These are phyloP conservation scores for Omphalea diandra DNA, from an alignment of 441 rosid species.

Conservation along the genomic window DNA sequence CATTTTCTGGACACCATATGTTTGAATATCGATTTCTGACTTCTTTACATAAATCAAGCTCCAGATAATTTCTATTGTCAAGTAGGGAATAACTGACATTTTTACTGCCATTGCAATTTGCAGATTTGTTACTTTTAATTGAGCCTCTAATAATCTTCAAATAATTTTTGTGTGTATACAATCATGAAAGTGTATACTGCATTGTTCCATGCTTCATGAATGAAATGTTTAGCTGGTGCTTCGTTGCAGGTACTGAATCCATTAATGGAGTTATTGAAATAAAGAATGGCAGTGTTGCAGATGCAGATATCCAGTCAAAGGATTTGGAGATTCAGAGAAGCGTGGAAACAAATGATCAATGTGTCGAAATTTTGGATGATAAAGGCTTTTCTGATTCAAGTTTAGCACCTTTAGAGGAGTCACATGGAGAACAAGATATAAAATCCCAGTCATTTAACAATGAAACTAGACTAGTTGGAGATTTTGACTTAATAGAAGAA, in stretches of 20 bases:
- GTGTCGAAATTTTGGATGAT: slow-evolving; percentile 10
- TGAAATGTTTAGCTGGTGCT: slow-evolving; percentile 20
- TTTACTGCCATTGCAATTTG: background rate
- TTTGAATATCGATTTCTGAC: slow-evolving; percentile 1
- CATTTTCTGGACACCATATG: background rate
- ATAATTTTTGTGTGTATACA: background rate
- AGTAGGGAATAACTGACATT: background rate
- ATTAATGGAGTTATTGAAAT: too few relatives aligned
- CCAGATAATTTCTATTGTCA: background rate
- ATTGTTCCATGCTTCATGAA: slow-evolving; percentile 1
- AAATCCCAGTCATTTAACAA: slow-evolving; percentile 18
- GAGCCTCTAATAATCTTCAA: background rate
- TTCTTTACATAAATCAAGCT: background rate
- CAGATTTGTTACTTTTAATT: slow-evolving; percentile 2
- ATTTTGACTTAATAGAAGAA: slow-evolving; percentile 42
- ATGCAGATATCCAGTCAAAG: slow-evolving; percentile 19
- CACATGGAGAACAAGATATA: slow-evolving; percentile 19
- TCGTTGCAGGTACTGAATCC: slow-evolving; percentile 53
- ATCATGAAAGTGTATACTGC: background rate
- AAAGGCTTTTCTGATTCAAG: slow-evolving; percentile 22
- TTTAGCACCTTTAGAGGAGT: slow-evolving; percentile 17
- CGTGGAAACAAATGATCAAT: slow-evolving; percentile 28
- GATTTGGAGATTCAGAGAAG: slow-evolving; percentile 27
- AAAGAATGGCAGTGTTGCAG: background rate
- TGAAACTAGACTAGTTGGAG: slow-evolving; percentile 23